Percentiles rank a stretch among this genome's conserved stretches.
phyloP scores from a whole-genome alignment of 2,329 filamentous ascomycete species.

The Colletotrichum sp. region DNA sequence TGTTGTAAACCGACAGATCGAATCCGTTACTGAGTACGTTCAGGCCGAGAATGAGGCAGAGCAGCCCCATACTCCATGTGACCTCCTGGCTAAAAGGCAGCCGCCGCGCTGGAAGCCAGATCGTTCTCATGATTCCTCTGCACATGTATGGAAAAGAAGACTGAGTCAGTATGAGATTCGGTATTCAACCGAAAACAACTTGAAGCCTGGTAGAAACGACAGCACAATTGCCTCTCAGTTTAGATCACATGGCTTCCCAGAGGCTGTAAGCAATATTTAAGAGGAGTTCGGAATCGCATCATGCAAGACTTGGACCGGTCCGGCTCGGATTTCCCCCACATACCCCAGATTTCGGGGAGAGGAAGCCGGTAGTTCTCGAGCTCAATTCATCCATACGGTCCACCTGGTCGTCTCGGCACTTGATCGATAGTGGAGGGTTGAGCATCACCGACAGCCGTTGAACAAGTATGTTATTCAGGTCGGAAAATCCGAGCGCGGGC shows the following conservation, averaged over 20 bases:
- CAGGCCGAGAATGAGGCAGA: not conserved
- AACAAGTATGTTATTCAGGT: not conserved
- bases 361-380: not conserved
- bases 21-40: not conserved
- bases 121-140: not conserved
- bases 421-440: not conserved
- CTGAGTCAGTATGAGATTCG: too few relatives aligned
- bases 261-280: not conserved
- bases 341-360: not conserved
- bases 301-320: not conserved
- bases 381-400: not conserved
- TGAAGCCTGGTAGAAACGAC: not conserved
- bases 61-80: not conserved
- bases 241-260: fast-evolving
- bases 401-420: not conserved
- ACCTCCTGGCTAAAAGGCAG: not conserved
- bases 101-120: not conserved
- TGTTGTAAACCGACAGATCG: not conserved
- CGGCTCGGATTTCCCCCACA: not conserved
- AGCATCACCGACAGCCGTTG: not conserved
- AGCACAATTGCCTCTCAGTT: not conserved
- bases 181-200: not conserved
- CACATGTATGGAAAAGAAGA: too few relatives aligned
- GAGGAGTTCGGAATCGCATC: not conserved
- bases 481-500: not conserved